phyloP scores from a whole-genome alignment of 768 basidiomycete species.

The Termitomyces sp. region DNA sequence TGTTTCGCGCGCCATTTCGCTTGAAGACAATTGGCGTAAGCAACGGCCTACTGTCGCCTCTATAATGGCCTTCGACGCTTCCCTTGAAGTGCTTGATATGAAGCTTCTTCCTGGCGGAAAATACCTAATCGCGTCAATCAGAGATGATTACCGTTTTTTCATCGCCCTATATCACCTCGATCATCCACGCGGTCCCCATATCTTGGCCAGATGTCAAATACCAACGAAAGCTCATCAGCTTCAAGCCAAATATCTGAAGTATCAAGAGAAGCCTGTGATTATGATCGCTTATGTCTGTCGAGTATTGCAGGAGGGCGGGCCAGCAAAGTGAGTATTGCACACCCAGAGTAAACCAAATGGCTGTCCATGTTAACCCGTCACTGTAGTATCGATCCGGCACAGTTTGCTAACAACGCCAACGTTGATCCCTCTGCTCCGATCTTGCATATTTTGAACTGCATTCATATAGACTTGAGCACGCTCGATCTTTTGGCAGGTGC shows the following conservation, averaged over 20 bases:
- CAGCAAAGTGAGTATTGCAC: slow-evolving; percentile 9
- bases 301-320: slow-evolving; percentile 4
- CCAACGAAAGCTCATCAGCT: slow-evolving; percentile 48
- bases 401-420: slow-evolving; percentile 27
- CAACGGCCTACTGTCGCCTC: slow-evolving; percentile 28
- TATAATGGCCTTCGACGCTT: slow-evolving; percentile 20
- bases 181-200: slow-evolving; percentile 38
- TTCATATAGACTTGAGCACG: slow-evolving; percentile 32
- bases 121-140: slow-evolving; percentile 57
- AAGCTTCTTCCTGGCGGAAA: slow-evolving; percentile 61
- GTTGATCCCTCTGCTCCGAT: slow-evolving; percentile 39
- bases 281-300: slow-evolving; percentile 39
- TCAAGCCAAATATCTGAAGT: slow-evolving; percentile 54
- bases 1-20: slow-evolving; percentile 52
- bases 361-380: slow-evolving; percentile 9
- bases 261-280: slow-evolving; percentile 39
- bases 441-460: slow-evolving; percentile 37
- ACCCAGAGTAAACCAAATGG: neutral
- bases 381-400: slow-evolving; percentile 27
- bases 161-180: slow-evolving; percentile 55
- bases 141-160: slow-evolving; percentile 43
- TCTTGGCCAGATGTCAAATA: slow-evolving; percentile 45
- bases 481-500: slow-evolving; percentile 34
- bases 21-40: slow-evolving; percentile 55
- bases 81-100: slow-evolving; percentile 44